These are phyloP conservation scores for Lactarius pseudohatsudake DNA, from an alignment of 768 basidiomycete genomes.

Conservation along the genomic window DNA sequence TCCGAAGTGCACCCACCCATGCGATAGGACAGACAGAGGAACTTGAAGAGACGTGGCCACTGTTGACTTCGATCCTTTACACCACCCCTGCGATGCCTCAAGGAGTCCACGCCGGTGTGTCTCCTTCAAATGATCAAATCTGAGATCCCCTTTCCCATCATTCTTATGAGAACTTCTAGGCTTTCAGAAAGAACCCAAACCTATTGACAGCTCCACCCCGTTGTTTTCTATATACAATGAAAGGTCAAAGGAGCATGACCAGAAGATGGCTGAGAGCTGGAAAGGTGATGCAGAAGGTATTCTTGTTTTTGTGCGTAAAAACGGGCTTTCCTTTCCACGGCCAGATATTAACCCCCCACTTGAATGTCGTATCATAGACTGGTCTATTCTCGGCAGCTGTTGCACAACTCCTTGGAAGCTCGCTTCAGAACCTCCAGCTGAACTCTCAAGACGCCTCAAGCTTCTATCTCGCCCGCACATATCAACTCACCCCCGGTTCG, in stretches of 20 bases:
- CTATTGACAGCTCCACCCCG: neutral
- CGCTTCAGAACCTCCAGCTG: neutral
- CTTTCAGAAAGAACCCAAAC: neutral
- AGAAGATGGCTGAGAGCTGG: conserved; percentile 8
- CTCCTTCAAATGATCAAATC: no score
- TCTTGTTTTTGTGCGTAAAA: conserved; percentile 7
- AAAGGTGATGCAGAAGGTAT: conserved; percentile 7
- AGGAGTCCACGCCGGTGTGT: no score
- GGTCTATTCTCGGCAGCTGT: conserved; percentile 7
- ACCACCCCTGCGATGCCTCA: no score
- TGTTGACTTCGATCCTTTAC: no score
- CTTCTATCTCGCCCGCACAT: conserved; percentile 10
- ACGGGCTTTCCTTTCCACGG: no score
- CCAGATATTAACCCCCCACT: no score
- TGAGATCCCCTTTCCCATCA: no score
- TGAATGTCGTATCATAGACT: no score
- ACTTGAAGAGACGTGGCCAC: no score
- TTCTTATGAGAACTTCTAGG: neutral
- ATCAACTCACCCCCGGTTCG: neutral
- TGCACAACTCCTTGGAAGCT: neutral
- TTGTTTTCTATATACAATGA: neutral
- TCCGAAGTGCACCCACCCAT: no score
- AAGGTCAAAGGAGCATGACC: neutral
- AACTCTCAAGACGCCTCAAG: neutral
- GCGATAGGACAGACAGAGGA: no score